These are phyloP conservation scores for Hyaloperonospora brassicae DNA, from an alignment of 352 stramenopile genomes.

Conservation along the genomic window DNA sequence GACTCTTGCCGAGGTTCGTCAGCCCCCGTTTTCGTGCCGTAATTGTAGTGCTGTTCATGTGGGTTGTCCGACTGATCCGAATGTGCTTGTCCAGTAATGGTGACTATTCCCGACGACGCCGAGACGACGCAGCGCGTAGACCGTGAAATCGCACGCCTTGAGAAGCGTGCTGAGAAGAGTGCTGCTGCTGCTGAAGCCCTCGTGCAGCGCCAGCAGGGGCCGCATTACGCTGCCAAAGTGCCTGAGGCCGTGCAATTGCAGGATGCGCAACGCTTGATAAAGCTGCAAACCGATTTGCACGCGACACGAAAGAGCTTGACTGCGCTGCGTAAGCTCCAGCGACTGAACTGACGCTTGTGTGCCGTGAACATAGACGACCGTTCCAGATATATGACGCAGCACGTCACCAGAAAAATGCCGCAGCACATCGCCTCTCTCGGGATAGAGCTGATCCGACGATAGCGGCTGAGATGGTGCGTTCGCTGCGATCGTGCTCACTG, in stretches of 20 bases:
- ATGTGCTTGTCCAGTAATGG: constrained; percentile 33
- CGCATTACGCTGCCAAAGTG: constrained; percentile 57
- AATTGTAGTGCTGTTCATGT: not conserved
- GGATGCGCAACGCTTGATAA: constrained; percentile 43
- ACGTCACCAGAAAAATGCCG: too few relatives aligned
- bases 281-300: constrained; percentile 50
- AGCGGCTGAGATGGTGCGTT: too few relatives aligned
- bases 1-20: constrained; percentile 45
- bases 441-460: too few relatives aligned
- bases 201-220: constrained; percentile 28
- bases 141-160: constrained; percentile 50
- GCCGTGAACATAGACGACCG: too few relatives aligned
- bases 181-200: constrained; percentile 39
- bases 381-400: too few relatives aligned
- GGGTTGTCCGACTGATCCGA: not conserved
- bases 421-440: too few relatives aligned
- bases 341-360: constrained; percentile 30
- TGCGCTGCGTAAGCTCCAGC: constrained; percentile 46
- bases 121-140: constrained; percentile 61
- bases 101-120: constrained; percentile 51
- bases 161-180: constrained; percentile 59
- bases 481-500: too few relatives aligned
- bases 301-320: constrained; percentile 45
- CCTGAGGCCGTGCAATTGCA: constrained; percentile 56
- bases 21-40: not conserved